Evolutionary conservation across 805 yeast genomes (phyloP).

Genomic region (Candida namnaoensis): DNA sequence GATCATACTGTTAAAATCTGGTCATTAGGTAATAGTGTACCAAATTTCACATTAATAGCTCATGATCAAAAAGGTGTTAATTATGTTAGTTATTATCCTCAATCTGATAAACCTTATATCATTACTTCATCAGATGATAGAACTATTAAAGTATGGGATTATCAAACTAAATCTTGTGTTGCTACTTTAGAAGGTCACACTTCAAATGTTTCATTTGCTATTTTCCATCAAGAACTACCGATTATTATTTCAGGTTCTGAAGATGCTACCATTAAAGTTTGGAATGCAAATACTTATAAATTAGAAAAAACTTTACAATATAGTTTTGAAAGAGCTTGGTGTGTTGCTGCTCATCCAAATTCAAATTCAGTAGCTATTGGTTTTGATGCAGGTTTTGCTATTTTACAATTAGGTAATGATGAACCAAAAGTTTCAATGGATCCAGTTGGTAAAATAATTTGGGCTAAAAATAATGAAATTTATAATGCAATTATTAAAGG

Average conservation of each 20-base stretch:
- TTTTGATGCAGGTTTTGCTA: constrained; percentile 90
- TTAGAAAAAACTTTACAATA: constrained; percentile 86
- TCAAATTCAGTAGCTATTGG: constrained; percentile 85
- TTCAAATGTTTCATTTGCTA: constrained; percentile 91
- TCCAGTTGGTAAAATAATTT: constrained; percentile 81
- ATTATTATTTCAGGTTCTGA: constrained; percentile 93
- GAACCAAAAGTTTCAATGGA: constrained; percentile 94
- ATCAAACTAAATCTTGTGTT: constrained; percentile 92
- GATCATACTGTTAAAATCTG: constrained; percentile 96
- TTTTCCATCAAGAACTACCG: constrained; percentile 97
- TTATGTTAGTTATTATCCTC: constrained; percentile 94
- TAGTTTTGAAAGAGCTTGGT: constrained; percentile 96
- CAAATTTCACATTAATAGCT: constrained; percentile 87
- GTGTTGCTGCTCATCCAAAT: constrained; percentile 64
- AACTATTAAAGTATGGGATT: constrained; percentile 89
- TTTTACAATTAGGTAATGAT: constrained; percentile 84
- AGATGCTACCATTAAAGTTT: constrained; percentile 87
- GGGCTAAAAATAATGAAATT: constrained; percentile 82
- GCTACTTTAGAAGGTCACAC: constrained; percentile 93
- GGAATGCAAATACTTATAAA: constrained; percentile 93
- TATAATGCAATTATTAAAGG: constrained; percentile 76
- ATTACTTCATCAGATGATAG: constrained; percentile 88
- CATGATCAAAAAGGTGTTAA: constrained; percentile 93
- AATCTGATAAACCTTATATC: constrained; percentile 93
- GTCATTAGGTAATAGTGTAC: constrained; percentile 81